phyloP scores from a whole-genome alignment of 306 rosid species.

The Boehmeria nivea region DNA sequence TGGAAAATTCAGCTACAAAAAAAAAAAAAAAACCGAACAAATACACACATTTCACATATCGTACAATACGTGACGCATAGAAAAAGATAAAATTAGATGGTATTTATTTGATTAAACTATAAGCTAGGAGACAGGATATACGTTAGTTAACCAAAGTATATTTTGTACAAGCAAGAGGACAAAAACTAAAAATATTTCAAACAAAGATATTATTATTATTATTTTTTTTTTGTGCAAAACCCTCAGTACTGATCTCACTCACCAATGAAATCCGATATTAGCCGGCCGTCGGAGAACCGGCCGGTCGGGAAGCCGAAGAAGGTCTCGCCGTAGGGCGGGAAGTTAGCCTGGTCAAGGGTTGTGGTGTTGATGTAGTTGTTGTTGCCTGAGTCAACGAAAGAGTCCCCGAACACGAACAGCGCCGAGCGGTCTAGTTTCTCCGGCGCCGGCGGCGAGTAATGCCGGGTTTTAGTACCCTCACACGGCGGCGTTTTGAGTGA shows the following conservation, averaged over 20 bases:
- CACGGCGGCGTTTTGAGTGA: slow-evolving; percentile 1
- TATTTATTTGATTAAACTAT: slow-evolving; percentile 5
- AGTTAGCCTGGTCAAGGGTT: slow-evolving; percentile 80
- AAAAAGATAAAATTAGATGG: neutral
- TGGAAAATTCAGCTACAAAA: slow-evolving; percentile 65
- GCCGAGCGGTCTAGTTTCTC: slow-evolving; percentile 19
- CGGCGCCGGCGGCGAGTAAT: slow-evolving; percentile 15
- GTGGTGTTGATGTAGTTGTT: slow-evolving; percentile 94
- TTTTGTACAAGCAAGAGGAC: slow-evolving; percentile 23
- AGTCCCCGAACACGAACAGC: slow-evolving; percentile 82
- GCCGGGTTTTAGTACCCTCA: slow-evolving; percentile 20
- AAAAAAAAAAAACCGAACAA: neutral
- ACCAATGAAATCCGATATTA: slow-evolving; percentile 78
- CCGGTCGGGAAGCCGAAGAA: slow-evolving; percentile 78
- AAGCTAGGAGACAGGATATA: slow-evolving; percentile 16
- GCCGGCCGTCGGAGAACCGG: slow-evolving; percentile 85
- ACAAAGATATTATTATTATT: no score
- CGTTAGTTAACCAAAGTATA: slow-evolving; percentile 32
- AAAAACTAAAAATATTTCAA: slow-evolving; percentile 13
- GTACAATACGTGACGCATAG: slow-evolving; percentile 2
- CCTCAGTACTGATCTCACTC: slow-evolving; percentile 8
- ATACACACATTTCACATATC: neutral
- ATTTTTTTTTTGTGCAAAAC: no score
- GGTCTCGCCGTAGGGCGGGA: slow-evolving; percentile 86
- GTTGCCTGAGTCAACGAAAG: slow-evolving; percentile 84